phyloP scores from a whole-genome alignment of 2,329 filamentous ascomycete genomes.

The Pseudopithomyces maydicus region DNA sequence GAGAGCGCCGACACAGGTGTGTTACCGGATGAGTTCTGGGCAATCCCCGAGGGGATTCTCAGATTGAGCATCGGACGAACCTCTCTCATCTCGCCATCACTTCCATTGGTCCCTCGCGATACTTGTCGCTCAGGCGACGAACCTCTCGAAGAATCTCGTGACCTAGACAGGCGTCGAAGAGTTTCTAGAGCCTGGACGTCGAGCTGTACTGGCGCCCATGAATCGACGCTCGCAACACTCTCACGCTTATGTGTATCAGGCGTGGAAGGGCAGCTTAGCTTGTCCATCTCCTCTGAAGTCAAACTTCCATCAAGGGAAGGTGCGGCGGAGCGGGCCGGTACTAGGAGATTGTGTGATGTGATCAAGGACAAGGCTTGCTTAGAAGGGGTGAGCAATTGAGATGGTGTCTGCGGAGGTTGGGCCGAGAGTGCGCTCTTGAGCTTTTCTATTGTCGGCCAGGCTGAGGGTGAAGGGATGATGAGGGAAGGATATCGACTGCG shows the following conservation, averaged over 20 bases:
- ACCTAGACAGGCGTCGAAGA: constrained; percentile 69
- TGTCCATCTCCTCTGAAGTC: constrained; percentile 84
- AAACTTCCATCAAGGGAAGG: constrained; percentile 90
- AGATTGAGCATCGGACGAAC: constrained; percentile 57
- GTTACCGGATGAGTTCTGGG: constrained; percentile 42
- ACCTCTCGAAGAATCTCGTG: constrained; percentile 22
- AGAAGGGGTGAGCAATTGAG: constrained; percentile 72
- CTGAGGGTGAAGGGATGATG: constrained; percentile 62
- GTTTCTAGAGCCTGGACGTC: constrained; percentile 82
- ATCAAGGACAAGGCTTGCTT: constrained; percentile 76
- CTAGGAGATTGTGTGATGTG: constrained; percentile 59
- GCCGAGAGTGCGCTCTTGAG: constrained; percentile 63
- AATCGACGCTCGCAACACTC: constrained; percentile 57
- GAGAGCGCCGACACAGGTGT: constrained; percentile 80
- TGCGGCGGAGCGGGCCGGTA: constrained; percentile 78
- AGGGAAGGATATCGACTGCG: constrained; percentile 62
- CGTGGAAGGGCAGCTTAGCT: constrained; percentile 82
- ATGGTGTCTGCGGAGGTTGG: constrained; percentile 37
- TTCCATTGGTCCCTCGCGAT: constrained; percentile 47
- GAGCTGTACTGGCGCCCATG: constrained; percentile 68
- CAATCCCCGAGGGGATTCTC: constrained; percentile 26
- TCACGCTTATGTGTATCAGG: constrained; percentile 61
- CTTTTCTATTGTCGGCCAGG: constrained; percentile 62
- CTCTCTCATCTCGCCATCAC: constrained; percentile 67
- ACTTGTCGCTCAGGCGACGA: constrained; percentile 26